Conservation (phyloP, 352 stramenopile species). For the Phytophthora niederhauseri region DNA sequence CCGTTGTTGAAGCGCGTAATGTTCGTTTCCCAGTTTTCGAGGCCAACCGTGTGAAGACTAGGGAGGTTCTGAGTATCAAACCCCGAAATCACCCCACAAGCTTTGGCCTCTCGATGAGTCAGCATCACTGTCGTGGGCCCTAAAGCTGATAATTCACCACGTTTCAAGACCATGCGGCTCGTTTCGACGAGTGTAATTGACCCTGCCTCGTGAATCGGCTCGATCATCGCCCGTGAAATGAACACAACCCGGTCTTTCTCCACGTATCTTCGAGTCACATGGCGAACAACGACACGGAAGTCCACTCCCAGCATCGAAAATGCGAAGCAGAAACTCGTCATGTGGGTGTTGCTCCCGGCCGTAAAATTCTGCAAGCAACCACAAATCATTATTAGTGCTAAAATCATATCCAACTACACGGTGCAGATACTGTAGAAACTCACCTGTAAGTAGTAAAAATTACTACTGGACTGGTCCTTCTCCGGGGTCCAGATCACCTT, state of each 20-base stretch:
- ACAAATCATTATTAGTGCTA: neutral
- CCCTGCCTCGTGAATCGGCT: constrained; percentile 10
- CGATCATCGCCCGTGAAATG: constrained; percentile 25
- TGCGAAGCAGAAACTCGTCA: constrained; percentile 19
- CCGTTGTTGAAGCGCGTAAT: neutral
- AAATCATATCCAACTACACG: too few species aligned
- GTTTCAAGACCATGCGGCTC: constrained; percentile 26
- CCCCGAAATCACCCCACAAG: constrained; percentile 2
- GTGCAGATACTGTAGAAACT: neutral
- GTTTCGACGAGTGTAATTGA: constrained; percentile 20
- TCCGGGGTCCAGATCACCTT: constrained; percentile 24
- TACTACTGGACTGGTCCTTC: neutral
- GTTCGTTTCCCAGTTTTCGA: constrained; percentile 17
- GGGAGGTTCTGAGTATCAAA: neutral
- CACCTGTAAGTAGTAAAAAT: constrained; percentile 21
- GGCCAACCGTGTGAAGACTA: constrained; percentile 7
- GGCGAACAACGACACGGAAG: constrained; percentile 13
- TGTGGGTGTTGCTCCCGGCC: constrained; percentile 20
- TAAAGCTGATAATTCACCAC: constrained; percentile 13
- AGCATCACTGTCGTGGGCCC: constrained; percentile 28
- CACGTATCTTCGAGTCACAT: constrained; percentile 24
- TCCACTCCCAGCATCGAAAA: constrained; percentile 14
- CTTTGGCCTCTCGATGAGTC: constrained; percentile 22
- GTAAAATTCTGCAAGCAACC: constrained; percentile 13
- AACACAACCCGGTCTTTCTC: constrained; percentile 17